Percentiles rank a stretch among this genome's conserved stretches.
Conservation (phyloP, 2,329 filamentous ascomycete genomes). For the Didymella segeticola region DNA sequence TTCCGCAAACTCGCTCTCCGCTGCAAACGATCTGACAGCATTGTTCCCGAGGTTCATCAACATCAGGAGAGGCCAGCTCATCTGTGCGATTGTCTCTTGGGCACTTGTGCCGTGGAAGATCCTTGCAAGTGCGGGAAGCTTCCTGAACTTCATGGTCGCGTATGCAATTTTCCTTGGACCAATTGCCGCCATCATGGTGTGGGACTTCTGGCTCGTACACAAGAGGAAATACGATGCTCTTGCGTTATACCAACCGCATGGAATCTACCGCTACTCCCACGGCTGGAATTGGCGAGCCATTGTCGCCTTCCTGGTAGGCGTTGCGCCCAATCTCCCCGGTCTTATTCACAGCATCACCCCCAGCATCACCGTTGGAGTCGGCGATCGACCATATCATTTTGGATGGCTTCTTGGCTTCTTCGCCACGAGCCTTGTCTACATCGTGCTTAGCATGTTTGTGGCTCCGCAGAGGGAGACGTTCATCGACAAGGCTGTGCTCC, state of each 20-base stretch:
- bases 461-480: conserved; percentile 58
- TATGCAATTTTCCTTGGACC: conserved; percentile 71
- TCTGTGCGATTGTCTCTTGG: conserved; percentile 55
- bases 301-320: conserved; percentile 63
- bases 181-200: conserved; percentile 66
- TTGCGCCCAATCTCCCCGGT: conserved; percentile 64
- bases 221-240: conserved; percentile 57
- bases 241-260: conserved; percentile 59
- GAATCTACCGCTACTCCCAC: conserved; percentile 59
- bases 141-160: conserved; percentile 68
- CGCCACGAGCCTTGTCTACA: conserved; percentile 63
- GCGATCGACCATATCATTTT: conserved; percentile 65
- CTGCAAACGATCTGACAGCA: conserved; percentile 61
- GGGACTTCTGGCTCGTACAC: conserved; percentile 67
- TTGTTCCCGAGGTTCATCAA: conserved; percentile 62
- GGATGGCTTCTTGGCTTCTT: conserved; percentile 71
- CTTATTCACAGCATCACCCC: conserved; percentile 56
- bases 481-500: conserved; percentile 50
- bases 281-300: conserved; percentile 68
- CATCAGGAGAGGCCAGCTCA: conserved; percentile 56
- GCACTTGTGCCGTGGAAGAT: conserved; percentile 57
- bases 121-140: conserved; percentile 50
- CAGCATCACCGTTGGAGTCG: conserved; percentile 52
- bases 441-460: conserved; percentile 56
- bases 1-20: conserved; percentile 60